Evolutionary conservation across 1,139 yeast species (phyloP).

Genomic region (Hyphopichia fennica): DNA sequence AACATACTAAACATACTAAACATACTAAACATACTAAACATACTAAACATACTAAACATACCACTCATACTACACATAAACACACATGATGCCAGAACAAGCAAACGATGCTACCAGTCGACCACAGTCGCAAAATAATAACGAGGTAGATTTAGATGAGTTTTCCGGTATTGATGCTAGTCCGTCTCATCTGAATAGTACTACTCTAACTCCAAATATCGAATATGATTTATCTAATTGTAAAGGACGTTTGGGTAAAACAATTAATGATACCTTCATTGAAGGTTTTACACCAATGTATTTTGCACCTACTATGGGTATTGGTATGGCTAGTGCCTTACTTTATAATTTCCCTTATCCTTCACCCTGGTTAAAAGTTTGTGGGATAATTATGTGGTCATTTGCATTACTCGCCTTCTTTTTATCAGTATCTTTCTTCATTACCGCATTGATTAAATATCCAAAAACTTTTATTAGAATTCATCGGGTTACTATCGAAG

Average conservation of each 20-base stretch:
- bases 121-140: too few relatives aligned
- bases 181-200: background rate
- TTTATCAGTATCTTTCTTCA: conserved; percentile 34
- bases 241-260: background rate
- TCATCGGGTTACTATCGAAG: conserved; percentile 46
- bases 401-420: conserved; percentile 51
- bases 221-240: background rate
- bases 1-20: too few relatives aligned
- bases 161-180: background rate
- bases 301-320: conserved; percentile 82
- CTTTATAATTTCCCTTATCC: conserved; percentile 66
- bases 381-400: conserved; percentile 58
- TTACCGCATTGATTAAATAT: conserved; percentile 34
- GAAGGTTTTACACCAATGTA: conserved; percentile 53
- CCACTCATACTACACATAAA: too few relatives aligned
- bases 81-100: too few relatives aligned
- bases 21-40: too few relatives aligned
- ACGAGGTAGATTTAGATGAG: too few relatives aligned
- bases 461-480: conserved; percentile 34
- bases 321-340: conserved; percentile 67
- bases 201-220: background rate
- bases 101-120: too few relatives aligned
- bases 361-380: conserved; percentile 56
- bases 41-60: too few relatives aligned
- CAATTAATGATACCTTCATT: conserved; percentile 12